These are phyloP conservation scores for Prasinococcaceae sp. DNA, from an alignment of 139 green algal genomes.

Conservation along the genomic window DNA sequence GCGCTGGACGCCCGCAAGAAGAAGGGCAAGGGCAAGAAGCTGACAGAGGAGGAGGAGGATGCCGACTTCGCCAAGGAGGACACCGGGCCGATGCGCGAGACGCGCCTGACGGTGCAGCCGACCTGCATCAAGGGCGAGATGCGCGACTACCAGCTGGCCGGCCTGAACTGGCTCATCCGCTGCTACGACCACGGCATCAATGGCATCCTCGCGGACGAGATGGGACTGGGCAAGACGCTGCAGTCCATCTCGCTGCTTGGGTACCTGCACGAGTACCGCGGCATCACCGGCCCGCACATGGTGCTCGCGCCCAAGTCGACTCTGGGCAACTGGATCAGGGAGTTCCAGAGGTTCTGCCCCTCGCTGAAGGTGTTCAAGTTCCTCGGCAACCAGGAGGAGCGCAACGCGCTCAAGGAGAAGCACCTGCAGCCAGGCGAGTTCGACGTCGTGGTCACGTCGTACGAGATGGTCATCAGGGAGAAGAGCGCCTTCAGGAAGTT, in stretches of 20 bases:
- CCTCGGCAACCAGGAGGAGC: slow-evolving; percentile 79
- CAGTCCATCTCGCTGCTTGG: slow-evolving; percentile 94
- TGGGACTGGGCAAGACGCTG: slow-evolving; percentile 96
- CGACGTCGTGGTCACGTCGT: slow-evolving; percentile 90
- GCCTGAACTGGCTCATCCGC: slow-evolving; percentile 98
- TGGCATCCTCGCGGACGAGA: slow-evolving; percentile 97
- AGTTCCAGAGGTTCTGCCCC: slow-evolving; percentile 91
- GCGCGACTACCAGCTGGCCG: slow-evolving; percentile 96
- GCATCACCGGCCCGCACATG: slow-evolving; percentile 91
- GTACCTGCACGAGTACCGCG: slow-evolving; percentile 89
- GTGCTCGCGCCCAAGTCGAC: slow-evolving; percentile 97
- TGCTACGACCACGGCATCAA: slow-evolving; percentile 99
- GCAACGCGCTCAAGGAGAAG: slow-evolving; percentile 34
- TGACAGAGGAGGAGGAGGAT: slow-evolving; percentile 84
- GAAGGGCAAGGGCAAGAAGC: slow-evolving; percentile 20
- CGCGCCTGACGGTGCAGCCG: slow-evolving; percentile 23
- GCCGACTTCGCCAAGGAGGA: slow-evolving; percentile 78
- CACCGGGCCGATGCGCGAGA: slow-evolving; percentile 5
- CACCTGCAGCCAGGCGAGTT: slow-evolving; percentile 58
- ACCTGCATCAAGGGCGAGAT: slow-evolving; percentile 72
- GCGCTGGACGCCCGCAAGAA: not conserved
- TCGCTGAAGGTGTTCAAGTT: slow-evolving; percentile 82
- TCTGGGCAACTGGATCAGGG: slow-evolving; percentile 97
- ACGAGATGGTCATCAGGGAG: slow-evolving; percentile 99
- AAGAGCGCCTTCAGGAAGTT: slow-evolving; percentile 85